phyloP scores from a whole-genome alignment of 2,329 filamentous ascomycete genomes.

The Aureobasidium sp. region DNA sequence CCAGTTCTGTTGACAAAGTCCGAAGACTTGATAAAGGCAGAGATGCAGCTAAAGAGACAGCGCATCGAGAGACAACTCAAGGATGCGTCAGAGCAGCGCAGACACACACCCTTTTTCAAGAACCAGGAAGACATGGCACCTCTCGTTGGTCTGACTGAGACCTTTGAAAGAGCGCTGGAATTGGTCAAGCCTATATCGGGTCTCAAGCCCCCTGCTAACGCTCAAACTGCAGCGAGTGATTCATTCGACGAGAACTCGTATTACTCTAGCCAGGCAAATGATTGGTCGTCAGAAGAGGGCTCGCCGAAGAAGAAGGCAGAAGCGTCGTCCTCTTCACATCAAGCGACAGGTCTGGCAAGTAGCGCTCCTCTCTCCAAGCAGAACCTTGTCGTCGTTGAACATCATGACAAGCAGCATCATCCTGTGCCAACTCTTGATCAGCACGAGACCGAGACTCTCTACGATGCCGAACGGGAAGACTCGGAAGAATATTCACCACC shows the following conservation, averaged over 20 bases:
- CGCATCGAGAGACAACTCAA: slow-evolving; percentile 69
- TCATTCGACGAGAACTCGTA: slow-evolving; percentile 91
- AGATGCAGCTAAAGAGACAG: slow-evolving; percentile 70
- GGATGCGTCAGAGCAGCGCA: slow-evolving; percentile 61
- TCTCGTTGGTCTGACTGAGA: slow-evolving; percentile 35
- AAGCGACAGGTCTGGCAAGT: slow-evolving; percentile 8
- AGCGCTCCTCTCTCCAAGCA: slow-evolving; percentile 5
- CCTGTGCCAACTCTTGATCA: background rate
- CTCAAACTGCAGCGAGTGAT: slow-evolving; percentile 60
- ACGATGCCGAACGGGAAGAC: slow-evolving; percentile 28
- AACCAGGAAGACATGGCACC: slow-evolving; percentile 40
- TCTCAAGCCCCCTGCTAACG: slow-evolving; percentile 45
- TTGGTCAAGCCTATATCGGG: slow-evolving; percentile 63
- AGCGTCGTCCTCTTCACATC: background rate
- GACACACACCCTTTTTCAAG: slow-evolving; percentile 42
- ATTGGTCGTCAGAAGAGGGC: slow-evolving; percentile 54
- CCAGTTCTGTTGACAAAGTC: slow-evolving; percentile 81
- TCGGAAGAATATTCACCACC: slow-evolving; percentile 40
- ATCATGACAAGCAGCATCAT: slow-evolving; percentile 8
- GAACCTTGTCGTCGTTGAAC: background rate
- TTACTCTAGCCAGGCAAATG: slow-evolving; percentile 76
- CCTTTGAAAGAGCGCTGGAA: slow-evolving; percentile 54
- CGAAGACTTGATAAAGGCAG: slow-evolving; percentile 72
- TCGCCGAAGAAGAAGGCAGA: slow-evolving; percentile 14
- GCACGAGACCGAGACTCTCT: slow-evolving; percentile 9